Conservation (phyloP, 371 early-diverging fungal genomes). For the Conidiobolus incongruus region DNA sequence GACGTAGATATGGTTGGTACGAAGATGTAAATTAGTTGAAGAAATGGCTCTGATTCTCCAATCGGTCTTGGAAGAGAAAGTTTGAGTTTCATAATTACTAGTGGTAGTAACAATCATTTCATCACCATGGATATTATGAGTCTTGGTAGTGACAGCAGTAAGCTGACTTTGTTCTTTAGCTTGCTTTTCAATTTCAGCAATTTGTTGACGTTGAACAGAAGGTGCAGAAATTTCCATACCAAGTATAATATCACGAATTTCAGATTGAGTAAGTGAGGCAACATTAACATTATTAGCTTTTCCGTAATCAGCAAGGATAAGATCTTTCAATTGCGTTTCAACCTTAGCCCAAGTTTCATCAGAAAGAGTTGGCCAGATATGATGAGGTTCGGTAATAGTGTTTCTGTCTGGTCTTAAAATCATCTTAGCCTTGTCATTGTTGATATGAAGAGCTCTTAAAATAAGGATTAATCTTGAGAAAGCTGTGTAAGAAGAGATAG, state of each 20-base stretch:
- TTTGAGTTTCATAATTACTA: slow-evolving; percentile 88
- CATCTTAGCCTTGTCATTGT: slow-evolving; percentile 88
- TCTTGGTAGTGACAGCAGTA: slow-evolving; percentile 89
- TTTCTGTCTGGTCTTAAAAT: slow-evolving; percentile 83
- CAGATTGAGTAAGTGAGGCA: slow-evolving; percentile 83
- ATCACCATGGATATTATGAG: slow-evolving; percentile 92
- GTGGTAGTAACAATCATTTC: slow-evolving; percentile 95
- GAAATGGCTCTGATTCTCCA: slow-evolving; percentile 96
- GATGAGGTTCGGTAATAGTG: slow-evolving; percentile 84
- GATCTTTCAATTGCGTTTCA: slow-evolving; percentile 88
- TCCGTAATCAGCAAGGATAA: slow-evolving; percentile 95
- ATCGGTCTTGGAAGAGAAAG: slow-evolving; percentile 95
- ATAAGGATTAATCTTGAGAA: slow-evolving; percentile 95
- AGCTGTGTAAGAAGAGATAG: slow-evolving; percentile 89
- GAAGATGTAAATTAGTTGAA: slow-evolving; percentile 76
- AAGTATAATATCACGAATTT: slow-evolving; percentile 97
- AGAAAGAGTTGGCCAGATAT: slow-evolving; percentile 88
- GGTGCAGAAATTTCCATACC: slow-evolving; percentile 98
- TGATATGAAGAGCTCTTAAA: slow-evolving; percentile 86
- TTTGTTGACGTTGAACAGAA: slow-evolving; percentile 88
- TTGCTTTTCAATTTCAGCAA: slow-evolving; percentile 93
- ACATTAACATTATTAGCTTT: slow-evolving; percentile 97
- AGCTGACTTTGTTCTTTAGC: slow-evolving; percentile 76
- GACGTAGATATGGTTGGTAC: slow-evolving; percentile 91
- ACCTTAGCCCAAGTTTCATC: slow-evolving; percentile 97